phyloP scores from a whole-genome alignment of 139 green algal genomes.

The Tetraselmis chui region DNA sequence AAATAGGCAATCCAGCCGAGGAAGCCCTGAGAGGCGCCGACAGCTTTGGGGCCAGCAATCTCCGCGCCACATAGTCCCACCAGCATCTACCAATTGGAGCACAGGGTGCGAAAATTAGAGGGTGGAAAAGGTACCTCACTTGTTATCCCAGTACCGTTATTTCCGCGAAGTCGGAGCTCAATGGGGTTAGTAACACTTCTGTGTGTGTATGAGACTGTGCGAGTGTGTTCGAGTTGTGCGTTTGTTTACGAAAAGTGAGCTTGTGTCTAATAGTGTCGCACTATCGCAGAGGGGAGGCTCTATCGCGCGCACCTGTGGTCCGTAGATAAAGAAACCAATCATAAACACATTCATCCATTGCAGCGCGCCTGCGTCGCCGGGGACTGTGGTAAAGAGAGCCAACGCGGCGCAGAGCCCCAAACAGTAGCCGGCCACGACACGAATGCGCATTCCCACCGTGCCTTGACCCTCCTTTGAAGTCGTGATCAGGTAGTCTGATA shows the following conservation, averaged over 20 bases:
- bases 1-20: constrained; percentile 1
- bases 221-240: too few species aligned
- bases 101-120: too few species aligned
- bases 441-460: constrained; percentile 15
- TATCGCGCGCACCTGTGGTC: background rate
- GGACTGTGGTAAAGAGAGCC: background rate
- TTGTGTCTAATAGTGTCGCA: too few species aligned
- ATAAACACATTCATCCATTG: constrained; percentile 90
- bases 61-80: background rate
- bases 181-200: too few species aligned
- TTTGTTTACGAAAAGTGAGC: too few species aligned
- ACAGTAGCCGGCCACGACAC: constrained; percentile 2
- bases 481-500: constrained; percentile 7
- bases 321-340: constrained; percentile 92
- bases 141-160: too few species aligned
- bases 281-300: too few species aligned
- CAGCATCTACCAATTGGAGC: constrained; percentile 9
- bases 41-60: constrained; percentile 5
- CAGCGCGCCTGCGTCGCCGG: constrained; percentile 21
- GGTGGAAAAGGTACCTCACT: too few species aligned
- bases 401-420: background rate
- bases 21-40: constrained; percentile 6
- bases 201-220: too few species aligned
- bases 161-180: too few species aligned
- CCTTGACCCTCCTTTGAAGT: constrained; percentile 1